Evolutionary conservation across 1,284 basidiomycete species (phyloP), one percentile per base, ranked within the genome.

Genomic region (Apiotrichum porosum): DNA sequence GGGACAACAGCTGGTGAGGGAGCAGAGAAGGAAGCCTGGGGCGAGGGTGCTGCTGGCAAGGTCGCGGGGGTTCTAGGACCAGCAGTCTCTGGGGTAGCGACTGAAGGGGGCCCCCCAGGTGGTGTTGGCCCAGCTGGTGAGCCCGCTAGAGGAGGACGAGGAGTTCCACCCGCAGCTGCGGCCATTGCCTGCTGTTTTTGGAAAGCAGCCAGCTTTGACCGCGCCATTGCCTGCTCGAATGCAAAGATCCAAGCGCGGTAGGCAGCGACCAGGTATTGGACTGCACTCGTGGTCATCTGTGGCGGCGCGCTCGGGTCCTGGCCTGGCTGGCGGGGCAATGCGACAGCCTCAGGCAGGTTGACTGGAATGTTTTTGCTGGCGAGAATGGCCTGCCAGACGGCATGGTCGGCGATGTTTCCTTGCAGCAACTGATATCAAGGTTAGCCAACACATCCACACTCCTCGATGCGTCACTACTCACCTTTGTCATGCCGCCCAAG

Each of bases 141-240:
- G 1, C 22, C 38, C 9, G 32, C 37, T 6, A 34, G 5, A 12
- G 15, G 26, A 24, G 22, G 14, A 10, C 19, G 12, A 2, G 40
- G 40, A 24, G 31, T 22, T 6, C 24, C 32, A 3, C 23, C 23
- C 1, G 42, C 37, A 5, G 39, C 39, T 14, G 39, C 33, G 3
- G 43, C 44, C 3, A 36, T 17, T 12, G 24, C 33, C 39, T 49
- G 47, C 35, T 52, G 48, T 34, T 52, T 52, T 28, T 56, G 50
- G 33, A 52, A 33, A 6, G 44, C 42, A 1, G 48, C 54, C 4
- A 51, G 26, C 30, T 58, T 58, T 19, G 49, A 43, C 3, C 55
- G 45, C 15, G 49, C 34, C 65, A 68, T 67, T 22, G 66, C 62
- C 34, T 59, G 49, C 42, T 71, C 66, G 34, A 71, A 71, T 3